Base-by-base conservation (phyloP, 305 asterid species). In the Andrographis paniculata region DNA sequence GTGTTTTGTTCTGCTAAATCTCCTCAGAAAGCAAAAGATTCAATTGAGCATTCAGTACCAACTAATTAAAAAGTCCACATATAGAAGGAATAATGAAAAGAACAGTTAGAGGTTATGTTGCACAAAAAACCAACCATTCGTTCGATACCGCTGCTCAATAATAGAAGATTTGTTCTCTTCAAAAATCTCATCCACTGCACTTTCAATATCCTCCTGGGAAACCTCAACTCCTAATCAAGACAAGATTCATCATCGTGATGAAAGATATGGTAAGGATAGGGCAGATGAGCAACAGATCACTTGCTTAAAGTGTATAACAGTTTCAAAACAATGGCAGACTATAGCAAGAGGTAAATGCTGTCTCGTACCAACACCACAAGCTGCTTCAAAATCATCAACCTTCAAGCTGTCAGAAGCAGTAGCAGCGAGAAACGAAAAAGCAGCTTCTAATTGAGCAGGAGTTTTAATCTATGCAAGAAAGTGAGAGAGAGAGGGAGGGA, bases 391-490 rank as follows among this genome's bases (percentile, higher is more conserved):
- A 49, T 78, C 96, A 49, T 64, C 59, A 54, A 59, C 45, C 30
- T 73, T 66, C 52, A 86, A 69, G 56, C 28, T 42, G 52, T 79
- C 95, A 30, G 93, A 71, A 56, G 82, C 84, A 48, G 74, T 60
- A 19, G 71, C 70, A 47, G 75, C 48, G 52, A 86, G 75, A 68
- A 76, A 83, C 6, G 76, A 48, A 65, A 86, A 81, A 44, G 99
- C 99, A 42, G 96, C 95, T 36, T 91, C 96, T 70, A 83, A 67
- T 67, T 91, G 99, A 10, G 87, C 93, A 70, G 92, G 70, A 48
- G 81, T 71, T 69, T 83, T 91, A 44, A 91, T 79, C 99, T 91
- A 83, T 53, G 48, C 14, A 45, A 56, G 55, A 58, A 54, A 33
- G 27, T 37, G 51, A 27, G 48, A 35, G 37, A 12, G 38, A 36